Conservation (phyloP, 2,329 filamentous ascomycete genomes). For the Alternaria triticimaculans region DNA sequence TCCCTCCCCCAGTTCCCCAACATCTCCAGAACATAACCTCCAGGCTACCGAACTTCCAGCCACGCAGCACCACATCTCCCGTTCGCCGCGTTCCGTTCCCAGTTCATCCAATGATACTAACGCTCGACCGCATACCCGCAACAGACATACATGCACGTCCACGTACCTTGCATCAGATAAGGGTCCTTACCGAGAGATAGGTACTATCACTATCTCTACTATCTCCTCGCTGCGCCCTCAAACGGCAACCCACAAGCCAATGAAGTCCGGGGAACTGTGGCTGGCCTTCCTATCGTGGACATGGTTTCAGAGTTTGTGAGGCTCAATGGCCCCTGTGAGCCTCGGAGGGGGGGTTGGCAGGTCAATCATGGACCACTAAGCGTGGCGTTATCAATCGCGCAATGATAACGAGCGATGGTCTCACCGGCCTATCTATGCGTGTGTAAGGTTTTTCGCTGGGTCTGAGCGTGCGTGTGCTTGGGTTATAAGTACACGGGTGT, state of each 20-base stretch:
- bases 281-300: neutral
- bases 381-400: constrained; percentile 47
- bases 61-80: neutral
- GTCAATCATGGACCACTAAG: constrained; percentile 24
- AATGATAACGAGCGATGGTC: constrained; percentile 47
- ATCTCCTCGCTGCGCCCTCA: neutral
- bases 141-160: neutral
- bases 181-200: constrained; percentile 1
- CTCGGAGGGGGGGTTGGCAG: neutral
- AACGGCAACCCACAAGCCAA: neutral
- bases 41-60: neutral
- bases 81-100: neutral
- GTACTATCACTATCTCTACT: constrained; percentile 15
- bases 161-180: neutral
- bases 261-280: neutral
- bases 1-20: neutral
- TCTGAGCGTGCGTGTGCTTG: neutral
- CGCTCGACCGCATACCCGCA: neutral
- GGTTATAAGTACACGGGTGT: constrained; percentile 22
- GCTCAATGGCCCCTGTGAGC: constrained; percentile 21
- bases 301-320: constrained; percentile 1
- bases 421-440: constrained; percentile 18
- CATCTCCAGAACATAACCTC: neutral
- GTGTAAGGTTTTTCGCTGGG: neutral
- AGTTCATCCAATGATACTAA: neutral